Percentiles rank a stretch among this genome's conserved stretches.
Conservation (phyloP, 805 yeast species). For the Debaryomyces maramus region DNA sequence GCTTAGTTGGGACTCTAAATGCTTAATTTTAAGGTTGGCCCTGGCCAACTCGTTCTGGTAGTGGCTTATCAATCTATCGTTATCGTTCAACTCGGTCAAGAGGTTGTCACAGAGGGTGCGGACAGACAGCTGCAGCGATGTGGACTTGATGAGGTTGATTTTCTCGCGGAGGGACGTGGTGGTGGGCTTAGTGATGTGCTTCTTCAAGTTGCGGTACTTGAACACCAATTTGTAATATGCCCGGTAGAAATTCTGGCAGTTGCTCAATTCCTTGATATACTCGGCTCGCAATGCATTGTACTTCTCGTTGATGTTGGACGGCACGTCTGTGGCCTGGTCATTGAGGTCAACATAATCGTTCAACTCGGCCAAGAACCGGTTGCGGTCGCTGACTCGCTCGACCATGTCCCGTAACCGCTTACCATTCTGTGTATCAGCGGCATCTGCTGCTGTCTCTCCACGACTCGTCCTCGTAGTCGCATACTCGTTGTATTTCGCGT, state of each 20-base stretch:
- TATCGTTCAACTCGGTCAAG: constrained; percentile 16
- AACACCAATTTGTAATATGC: constrained; percentile 30
- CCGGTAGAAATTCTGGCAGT: constrained; percentile 27
- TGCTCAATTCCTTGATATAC: constrained; percentile 28
- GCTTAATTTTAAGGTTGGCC: constrained; percentile 18
- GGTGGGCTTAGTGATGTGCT: constrained; percentile 10
- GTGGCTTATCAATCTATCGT: constrained; percentile 8
- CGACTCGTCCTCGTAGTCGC: neutral
- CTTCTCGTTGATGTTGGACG: constrained; percentile 11
- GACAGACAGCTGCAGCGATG: constrained; percentile 20
- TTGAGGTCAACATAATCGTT: constrained; percentile 19
- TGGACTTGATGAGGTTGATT: constrained; percentile 20
- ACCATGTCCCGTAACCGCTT: constrained; percentile 2
- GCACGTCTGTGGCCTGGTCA: constrained; percentile 10
- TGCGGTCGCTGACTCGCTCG: constrained; percentile 13
- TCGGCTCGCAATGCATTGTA: constrained; percentile 25
- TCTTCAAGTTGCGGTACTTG: constrained; percentile 26
- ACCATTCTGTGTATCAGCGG: constrained; percentile 1
- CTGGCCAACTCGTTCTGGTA: constrained; percentile 28
- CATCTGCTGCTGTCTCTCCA: constrained; percentile 3
- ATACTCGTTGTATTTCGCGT: constrained; percentile 10
- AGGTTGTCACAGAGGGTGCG: constrained; percentile 23
- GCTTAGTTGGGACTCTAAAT: constrained; percentile 13
- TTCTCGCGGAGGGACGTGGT: constrained; percentile 15
- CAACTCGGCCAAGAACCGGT: constrained; percentile 22